Evolutionary conservation across 2,329 filamentous ascomycete species (phyloP).

Genomic region (Diaporthe nobilis): DNA sequence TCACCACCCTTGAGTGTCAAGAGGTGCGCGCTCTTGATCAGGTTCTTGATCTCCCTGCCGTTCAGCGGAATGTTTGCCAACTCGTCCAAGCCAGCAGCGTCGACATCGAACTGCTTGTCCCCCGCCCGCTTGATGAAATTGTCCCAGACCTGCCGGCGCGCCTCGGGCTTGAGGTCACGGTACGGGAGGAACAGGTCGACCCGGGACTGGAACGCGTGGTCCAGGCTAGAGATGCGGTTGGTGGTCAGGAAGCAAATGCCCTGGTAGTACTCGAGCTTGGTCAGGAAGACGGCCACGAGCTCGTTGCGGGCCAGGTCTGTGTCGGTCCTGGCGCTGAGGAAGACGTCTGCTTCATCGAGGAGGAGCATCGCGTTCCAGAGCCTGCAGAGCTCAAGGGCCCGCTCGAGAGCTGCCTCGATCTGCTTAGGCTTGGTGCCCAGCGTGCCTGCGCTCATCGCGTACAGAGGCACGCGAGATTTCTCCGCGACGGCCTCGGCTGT

Average conservation of each 20-base stretch:
- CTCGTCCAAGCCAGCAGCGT: conserved; percentile 50
- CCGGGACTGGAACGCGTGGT: conserved; percentile 55
- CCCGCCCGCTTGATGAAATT: conserved; percentile 53
- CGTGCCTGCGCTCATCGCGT: conserved; percentile 56
- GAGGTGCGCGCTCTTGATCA: conserved; percentile 57
- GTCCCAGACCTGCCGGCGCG: conserved; percentile 53
- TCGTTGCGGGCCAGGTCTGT: conserved; percentile 56
- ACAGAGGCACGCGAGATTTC: conserved; percentile 54
- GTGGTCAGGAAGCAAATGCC: conserved; percentile 56
- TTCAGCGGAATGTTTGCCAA: conserved; percentile 60
- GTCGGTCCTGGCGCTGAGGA: conserved; percentile 53
- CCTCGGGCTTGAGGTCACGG: conserved; percentile 47
- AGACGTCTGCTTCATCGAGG: conserved; percentile 60
- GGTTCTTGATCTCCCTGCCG: conserved; percentile 66
- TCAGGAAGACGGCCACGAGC: conserved; percentile 54
- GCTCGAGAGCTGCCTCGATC: conserved; percentile 53
- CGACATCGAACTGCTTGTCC: conserved; percentile 50
- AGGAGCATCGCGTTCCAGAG: conserved; percentile 61
- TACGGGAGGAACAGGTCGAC: conserved; percentile 53
- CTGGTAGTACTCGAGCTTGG: conserved; percentile 54
- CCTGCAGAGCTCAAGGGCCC: conserved; percentile 53
- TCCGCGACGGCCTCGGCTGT: conserved; percentile 58
- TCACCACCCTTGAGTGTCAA: conserved; percentile 50
- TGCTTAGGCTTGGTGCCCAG: conserved; percentile 52
- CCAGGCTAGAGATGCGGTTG: conserved; percentile 53